These are phyloP conservation scores for Hydnum rufescens DNA, from an alignment of 768 basidiomycete genomes.

Conservation along the genomic window DNA sequence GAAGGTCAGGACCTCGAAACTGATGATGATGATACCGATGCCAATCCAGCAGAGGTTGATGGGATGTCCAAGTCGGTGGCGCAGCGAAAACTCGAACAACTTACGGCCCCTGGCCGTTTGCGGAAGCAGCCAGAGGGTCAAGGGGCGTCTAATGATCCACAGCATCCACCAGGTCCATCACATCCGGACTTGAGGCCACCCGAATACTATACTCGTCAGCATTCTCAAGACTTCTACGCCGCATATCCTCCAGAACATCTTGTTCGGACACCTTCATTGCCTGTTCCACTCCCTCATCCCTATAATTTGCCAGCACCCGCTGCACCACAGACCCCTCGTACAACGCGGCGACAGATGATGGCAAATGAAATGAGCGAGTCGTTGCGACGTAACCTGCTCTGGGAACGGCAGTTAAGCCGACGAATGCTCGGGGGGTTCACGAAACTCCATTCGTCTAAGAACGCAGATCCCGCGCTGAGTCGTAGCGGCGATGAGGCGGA, in stretches of 20 bases:
- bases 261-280: constrained; percentile 9
- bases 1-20: constrained; percentile 12
- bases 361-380: constrained; percentile 72
- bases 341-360: constrained; percentile 69
- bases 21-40: constrained; percentile 13
- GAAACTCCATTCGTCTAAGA: not conserved
- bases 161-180: not conserved
- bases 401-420: constrained; percentile 28
- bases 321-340: constrained; percentile 62
- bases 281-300: constrained; percentile 22
- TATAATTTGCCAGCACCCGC: constrained; percentile 51
- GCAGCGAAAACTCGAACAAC: constrained; percentile 11
- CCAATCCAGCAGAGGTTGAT: constrained; percentile 7
- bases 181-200: not conserved
- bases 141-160: not conserved
- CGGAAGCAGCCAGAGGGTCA: not conserved
- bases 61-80: constrained; percentile 12
- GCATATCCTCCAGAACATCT: constrained; percentile 2
- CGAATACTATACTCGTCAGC: not conserved
- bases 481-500: not conserved
- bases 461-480: not conserved
- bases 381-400: constrained; percentile 56
- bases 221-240: not conserved
- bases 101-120: not conserved
- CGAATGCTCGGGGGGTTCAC: constrained; percentile 5